A percentile compares a stretch with the other conserved stretches of the same genome.
These are phyloP conservation scores for Suillus luteus DNA, from an alignment of 768 basidiomycete species.

Conservation along the genomic window DNA sequence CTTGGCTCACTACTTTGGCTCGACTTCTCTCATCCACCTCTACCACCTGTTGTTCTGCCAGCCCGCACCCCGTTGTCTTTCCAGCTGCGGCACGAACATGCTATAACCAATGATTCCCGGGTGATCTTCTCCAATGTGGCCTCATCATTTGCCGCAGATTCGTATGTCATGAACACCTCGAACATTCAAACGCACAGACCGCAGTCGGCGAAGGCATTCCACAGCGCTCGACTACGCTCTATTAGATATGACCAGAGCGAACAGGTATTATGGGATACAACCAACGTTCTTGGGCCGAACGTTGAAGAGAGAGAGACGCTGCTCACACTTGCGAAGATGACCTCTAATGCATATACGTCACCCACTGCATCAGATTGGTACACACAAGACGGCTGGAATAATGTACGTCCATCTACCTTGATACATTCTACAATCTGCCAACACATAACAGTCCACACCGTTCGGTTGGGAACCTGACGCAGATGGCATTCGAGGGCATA, in stretches of 20 bases:
- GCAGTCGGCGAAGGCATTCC: slow-evolving; percentile 39
- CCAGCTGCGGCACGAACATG: slow-evolving; percentile 67
- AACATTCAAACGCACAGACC: slow-evolving; percentile 47
- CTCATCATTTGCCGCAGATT: slow-evolving; percentile 18
- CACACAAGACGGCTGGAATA: slow-evolving; percentile 64
- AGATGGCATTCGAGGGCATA: slow-evolving; percentile 91
- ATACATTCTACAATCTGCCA: background rate
- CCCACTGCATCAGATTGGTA: slow-evolving; percentile 69
- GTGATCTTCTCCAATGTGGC: slow-evolving; percentile 57
- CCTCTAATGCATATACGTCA: slow-evolving; percentile 74
- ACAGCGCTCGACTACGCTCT: slow-evolving; percentile 38
- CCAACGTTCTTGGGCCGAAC: slow-evolving; percentile 70
- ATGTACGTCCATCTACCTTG: slow-evolving; percentile 37
- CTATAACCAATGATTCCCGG: slow-evolving; percentile 51
- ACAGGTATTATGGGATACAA: slow-evolving; percentile 60
- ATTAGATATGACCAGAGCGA: slow-evolving; percentile 42
- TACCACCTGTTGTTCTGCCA: slow-evolving; percentile 17
- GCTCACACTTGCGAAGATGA: slow-evolving; percentile 84
- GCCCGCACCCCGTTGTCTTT: slow-evolving; percentile 50
- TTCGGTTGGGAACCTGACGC: slow-evolving; percentile 90
- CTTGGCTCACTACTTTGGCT: slow-evolving; percentile 45
- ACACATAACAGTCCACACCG: slow-evolving; percentile 52
- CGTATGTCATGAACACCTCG: slow-evolving; percentile 45
- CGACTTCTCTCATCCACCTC: slow-evolving; percentile 17
- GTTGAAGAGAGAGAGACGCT: slow-evolving; percentile 71